phyloP scores from a whole-genome alignment of 352 stramenopile genomes.

The Phytophthora pluvialis region DNA sequence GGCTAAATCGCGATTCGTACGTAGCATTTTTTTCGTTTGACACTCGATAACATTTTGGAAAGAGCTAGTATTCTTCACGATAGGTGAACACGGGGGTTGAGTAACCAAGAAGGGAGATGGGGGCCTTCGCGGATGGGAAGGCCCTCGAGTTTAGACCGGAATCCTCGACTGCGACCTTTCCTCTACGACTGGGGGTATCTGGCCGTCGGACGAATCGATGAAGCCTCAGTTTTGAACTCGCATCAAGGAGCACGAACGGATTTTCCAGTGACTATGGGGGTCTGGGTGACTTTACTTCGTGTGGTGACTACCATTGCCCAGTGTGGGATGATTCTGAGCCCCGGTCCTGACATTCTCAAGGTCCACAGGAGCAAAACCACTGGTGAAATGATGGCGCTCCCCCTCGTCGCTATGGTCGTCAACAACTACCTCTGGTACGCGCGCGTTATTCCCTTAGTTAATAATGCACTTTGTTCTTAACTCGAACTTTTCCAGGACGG shows the following conservation, averaged over 20 bases:
- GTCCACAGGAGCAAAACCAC: constrained; percentile 24
- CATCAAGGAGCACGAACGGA: constrained; percentile 1
- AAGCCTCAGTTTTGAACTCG: constrained; percentile 12
- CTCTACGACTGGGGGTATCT: background rate
- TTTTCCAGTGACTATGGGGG: background rate
- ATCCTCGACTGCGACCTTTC: constrained; percentile 6
- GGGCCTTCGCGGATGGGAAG: constrained; percentile 1
- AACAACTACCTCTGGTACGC: constrained; percentile 35
- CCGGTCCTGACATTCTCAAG: constrained; percentile 22
- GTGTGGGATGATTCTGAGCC: constrained; percentile 26
- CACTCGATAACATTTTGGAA: too few species aligned
- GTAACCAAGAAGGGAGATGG: constrained; percentile 1
- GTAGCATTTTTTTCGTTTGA: too few species aligned
- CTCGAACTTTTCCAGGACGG: constrained; percentile 4
- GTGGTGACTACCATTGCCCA: constrained; percentile 26
- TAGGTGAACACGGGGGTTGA: too few species aligned
- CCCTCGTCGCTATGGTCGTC: constrained; percentile 32
- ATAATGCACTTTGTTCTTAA: background rate
- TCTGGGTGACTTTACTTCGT: constrained; percentile 17
- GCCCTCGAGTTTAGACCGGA: constrained; percentile 13
- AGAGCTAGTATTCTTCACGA: too few species aligned
- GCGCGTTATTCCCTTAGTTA: background rate
- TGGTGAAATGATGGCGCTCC: constrained; percentile 22
- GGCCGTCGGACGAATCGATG: background rate
- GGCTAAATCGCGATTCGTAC: too few species aligned